Base-by-base conservation (phyloP, 2,329 filamentous ascomycete species). In the Simplicillium sp. region DNA sequence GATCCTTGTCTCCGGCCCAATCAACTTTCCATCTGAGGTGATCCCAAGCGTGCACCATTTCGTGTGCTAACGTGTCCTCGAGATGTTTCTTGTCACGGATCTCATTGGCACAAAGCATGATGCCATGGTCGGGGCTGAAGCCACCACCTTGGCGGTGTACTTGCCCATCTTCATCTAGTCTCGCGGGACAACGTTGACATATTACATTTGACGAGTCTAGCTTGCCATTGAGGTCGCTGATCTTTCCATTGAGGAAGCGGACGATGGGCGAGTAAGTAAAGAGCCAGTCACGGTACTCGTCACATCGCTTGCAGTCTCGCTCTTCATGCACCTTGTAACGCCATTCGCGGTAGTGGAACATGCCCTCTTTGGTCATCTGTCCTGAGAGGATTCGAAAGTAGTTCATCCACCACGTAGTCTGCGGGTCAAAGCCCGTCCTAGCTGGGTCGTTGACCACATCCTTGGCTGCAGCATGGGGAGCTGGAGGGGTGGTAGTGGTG, bases 41-140 rank as follows among this genome's bases (percentile, higher is more conserved):
- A 59, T 98, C 92, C 71, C 88, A 97, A 1, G 89, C 89, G 61
- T 98, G 92, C 40, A 98, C 84, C 87, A 98, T 94, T 67, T 98
- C 92, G 62, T 98, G 92, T 20, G 89, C 82, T 55, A 98, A 69
- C 11, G 89, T 95, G 60, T 98, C 92, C 66, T 98, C 92, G 51
- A 95, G 62, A 58, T 95, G 87, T 28, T 81, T 80, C 43, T 80
- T 70, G 56, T 87, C 80, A 44, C 82, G 71, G 57, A 97, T 77
- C 64, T 92, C 82, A 63, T 98, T 98, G 39, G 92, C 87, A 64
- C 92, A 98, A 16, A 98, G 71, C 55, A 94, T 59, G 47, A 98
- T 96, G 31, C 92, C 92, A 58, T 88, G 84, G 38, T 84, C 73
- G 1, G 88, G 81, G 58, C 83, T 82, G 59, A 97, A 97, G 1